Conservation (phyloP, 73 alveolate species). For the Uronychia binucleata region DNA sequence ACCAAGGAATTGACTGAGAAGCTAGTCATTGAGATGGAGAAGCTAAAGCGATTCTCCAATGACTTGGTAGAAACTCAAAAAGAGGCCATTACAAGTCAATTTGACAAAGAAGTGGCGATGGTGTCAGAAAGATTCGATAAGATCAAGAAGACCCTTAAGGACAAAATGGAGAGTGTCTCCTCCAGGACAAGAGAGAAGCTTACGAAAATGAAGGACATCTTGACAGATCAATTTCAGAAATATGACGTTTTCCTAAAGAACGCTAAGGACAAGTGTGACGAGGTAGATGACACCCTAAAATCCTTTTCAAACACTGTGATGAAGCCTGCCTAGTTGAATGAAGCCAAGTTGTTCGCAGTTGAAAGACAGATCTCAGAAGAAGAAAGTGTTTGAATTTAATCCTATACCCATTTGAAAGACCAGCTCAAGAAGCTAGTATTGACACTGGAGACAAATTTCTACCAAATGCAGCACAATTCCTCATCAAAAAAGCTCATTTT, state of each 20-base stretch:
- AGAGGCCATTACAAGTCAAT: neutral
- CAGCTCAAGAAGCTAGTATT: neutral
- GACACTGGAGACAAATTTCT: neutral
- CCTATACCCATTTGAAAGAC: neutral
- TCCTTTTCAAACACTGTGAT: neutral
- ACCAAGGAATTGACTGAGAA: neutral
- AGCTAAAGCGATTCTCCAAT: neutral
- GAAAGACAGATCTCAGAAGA: neutral
- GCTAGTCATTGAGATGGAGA: neutral
- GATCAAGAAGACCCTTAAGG: neutral
- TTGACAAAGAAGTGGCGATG: neutral
- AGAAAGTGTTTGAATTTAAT: neutral
- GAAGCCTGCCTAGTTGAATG: neutral
- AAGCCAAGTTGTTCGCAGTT: neutral
- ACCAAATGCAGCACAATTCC: neutral
- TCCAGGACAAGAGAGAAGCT: neutral
- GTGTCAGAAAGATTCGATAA: neutral
- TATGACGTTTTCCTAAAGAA: neutral
- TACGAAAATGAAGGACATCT: neutral
- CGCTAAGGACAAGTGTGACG: neutral
- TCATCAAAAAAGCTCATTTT: neutral
- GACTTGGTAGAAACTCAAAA: neutral
- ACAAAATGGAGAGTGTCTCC: neutral
- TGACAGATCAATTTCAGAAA: neutral
- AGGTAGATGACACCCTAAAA: neutral